Percentiles rank a stretch among this genome's conserved stretches.
phyloP scores from a whole-genome alignment of 768 basidiomycete genomes.

The Mycena vulgaris region DNA sequence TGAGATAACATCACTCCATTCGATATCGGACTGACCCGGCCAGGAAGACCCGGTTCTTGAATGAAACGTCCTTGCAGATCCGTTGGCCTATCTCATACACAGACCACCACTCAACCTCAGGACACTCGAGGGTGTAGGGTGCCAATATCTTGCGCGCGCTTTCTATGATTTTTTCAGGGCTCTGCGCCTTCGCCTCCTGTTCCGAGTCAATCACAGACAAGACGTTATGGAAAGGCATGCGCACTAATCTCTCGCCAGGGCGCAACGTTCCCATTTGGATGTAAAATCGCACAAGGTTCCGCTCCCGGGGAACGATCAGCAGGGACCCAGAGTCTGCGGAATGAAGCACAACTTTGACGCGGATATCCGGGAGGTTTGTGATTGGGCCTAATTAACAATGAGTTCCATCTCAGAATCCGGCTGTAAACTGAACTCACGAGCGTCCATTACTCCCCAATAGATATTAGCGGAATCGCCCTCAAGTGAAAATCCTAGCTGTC shows the following conservation, averaged over 20 bases:
- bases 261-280: conserved; percentile 55
- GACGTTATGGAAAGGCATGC: background rate
- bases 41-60: conserved; percentile 66
- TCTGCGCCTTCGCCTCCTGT: conserved; percentile 29
- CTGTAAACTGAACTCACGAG: conserved; percentile 49
- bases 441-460: conserved; percentile 43
- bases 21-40: conserved; percentile 45
- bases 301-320: conserved; percentile 68
- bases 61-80: conserved; percentile 60
- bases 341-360: conserved; percentile 56
- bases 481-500: conserved; percentile 59
- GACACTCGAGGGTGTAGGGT: conserved; percentile 36
- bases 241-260: conserved; percentile 30
- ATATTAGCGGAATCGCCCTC: conserved; percentile 64
- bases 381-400: conserved; percentile 47
- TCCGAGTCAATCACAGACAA: background rate
- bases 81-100: conserved; percentile 63
- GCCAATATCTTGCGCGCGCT: conserved; percentile 31
- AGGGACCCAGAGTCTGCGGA: conserved; percentile 63
- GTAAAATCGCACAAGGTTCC: conserved; percentile 65
- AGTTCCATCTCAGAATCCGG: conserved; percentile 60
- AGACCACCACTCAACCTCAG: conserved; percentile 53
- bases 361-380: conserved; percentile 70
- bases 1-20: background rate
- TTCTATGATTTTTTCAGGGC: conserved; percentile 32